phyloP scores from a whole-genome alignment of 768 basidiomycete species.

The Phylloporus sp. region DNA sequence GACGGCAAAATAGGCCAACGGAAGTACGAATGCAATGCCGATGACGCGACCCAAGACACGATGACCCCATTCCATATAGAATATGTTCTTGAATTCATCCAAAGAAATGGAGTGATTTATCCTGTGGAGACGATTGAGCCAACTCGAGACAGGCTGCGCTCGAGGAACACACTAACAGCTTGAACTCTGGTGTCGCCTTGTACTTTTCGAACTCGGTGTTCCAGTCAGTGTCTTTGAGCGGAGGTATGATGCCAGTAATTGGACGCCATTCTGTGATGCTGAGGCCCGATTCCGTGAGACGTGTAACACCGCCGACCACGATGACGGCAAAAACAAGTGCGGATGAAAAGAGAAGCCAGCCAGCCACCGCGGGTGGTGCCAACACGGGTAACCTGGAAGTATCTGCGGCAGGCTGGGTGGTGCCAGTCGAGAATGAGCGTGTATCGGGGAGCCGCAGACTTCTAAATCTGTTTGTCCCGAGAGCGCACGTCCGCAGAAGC shows the following conservation, averaged over 20 bases:
- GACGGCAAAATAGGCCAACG: conserved; percentile 74
- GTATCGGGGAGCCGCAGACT: conserved; percentile 24
- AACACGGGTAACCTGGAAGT: conserved; percentile 48
- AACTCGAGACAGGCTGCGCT: not conserved
- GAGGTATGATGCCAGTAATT: conserved; percentile 84
- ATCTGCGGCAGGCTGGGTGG: conserved; percentile 12
- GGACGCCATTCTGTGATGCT: conserved; percentile 99
- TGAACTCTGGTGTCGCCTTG: conserved; percentile 91
- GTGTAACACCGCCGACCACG: conserved; percentile 93
- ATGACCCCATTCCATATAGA: conserved; percentile 98
- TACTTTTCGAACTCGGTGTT: conserved; percentile 89
- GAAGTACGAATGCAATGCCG: conserved; percentile 78
- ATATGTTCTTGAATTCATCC: conserved; percentile 92
- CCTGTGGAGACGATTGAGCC: conserved; percentile 38
- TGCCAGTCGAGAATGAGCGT: conserved; percentile 39
- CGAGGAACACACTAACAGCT: conserved; percentile 56
- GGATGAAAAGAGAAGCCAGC: conserved; percentile 84
- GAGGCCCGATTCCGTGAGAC: conserved; percentile 94
- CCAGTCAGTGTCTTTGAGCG: conserved; percentile 76
- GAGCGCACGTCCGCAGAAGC: conserved; percentile 3
- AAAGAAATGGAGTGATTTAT: conserved; percentile 86
- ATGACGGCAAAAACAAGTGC: conserved; percentile 88
- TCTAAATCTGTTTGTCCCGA: not conserved
- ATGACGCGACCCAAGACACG: conserved; percentile 88
- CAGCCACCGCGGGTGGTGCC: conserved; percentile 65